A percentile compares a stretch with the other conserved stretches of the same genome.
Conservation (phyloP, 2,329 filamentous ascomycete species). For the Pseudogymnoascus sp. region DNA sequence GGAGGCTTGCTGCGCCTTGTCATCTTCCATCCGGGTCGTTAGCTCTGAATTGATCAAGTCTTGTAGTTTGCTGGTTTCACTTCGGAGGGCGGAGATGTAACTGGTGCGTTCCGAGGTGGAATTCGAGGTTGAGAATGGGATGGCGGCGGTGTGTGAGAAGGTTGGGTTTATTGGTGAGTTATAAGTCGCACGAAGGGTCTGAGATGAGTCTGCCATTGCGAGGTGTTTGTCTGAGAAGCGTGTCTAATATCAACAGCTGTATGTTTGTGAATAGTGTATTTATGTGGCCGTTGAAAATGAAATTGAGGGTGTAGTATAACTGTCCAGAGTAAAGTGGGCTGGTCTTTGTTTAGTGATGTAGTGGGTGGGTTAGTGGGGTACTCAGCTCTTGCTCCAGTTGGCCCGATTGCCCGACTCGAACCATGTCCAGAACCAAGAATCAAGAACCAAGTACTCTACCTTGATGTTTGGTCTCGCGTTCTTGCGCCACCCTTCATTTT, state of each 20-base stretch:
- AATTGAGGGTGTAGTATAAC: background rate
- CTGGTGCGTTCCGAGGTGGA: constrained; percentile 43
- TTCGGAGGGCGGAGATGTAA: constrained; percentile 52
- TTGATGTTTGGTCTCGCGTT: background rate
- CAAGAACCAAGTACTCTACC: background rate
- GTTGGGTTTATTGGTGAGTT: constrained; percentile 40
- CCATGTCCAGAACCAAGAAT: background rate
- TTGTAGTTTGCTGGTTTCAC: constrained; percentile 52
- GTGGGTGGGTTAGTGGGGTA: constrained; percentile 1
- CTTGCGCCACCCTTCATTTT: background rate
- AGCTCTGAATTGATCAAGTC: constrained; percentile 61
- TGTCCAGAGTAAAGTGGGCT: background rate
- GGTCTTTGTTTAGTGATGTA: background rate
- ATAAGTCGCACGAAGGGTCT: constrained; percentile 43
- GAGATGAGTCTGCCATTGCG: constrained; percentile 4
- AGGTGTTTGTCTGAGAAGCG: background rate
- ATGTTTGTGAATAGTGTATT: background rate
- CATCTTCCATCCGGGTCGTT: constrained; percentile 66
- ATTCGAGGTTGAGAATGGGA: constrained; percentile 30
- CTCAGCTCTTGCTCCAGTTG: background rate
- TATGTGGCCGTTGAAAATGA: background rate
- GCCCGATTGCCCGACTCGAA: constrained; percentile 1
- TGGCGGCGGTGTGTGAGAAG: constrained; percentile 36
- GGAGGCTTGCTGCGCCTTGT: constrained; percentile 45
- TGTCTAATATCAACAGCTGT: background rate